These are phyloP conservation scores for Fusarium euwallaceae DNA, from an alignment of 2,329 filamentous ascomycete genomes.

Conservation along the genomic window DNA sequence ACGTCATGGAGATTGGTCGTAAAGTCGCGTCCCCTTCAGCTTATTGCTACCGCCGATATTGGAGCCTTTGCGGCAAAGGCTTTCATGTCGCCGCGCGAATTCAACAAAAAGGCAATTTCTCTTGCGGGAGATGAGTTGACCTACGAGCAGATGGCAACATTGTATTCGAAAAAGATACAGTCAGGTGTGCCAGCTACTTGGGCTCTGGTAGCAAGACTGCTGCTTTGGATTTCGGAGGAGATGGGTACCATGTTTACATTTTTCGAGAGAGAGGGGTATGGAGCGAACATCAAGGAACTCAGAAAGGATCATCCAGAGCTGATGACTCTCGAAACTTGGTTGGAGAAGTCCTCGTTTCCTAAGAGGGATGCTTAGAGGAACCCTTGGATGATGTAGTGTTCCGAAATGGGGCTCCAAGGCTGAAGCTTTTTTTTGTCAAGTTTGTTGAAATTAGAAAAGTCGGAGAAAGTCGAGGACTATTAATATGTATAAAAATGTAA, in stretches of 20 bases:
- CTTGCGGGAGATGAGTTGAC: not conserved
- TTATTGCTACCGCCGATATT: not conserved
- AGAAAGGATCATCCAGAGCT: not conserved
- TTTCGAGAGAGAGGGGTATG: not conserved
- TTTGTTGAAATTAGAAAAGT: not conserved
- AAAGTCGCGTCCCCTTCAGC: conserved; percentile 43
- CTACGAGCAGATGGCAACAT: not conserved
- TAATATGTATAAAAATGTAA: not conserved
- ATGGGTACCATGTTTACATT: not conserved
- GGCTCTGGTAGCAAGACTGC: not conserved
- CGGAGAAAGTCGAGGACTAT: not conserved
- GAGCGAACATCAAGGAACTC: not conserved
- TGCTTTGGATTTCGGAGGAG: not conserved
- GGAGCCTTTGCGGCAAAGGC: not conserved
- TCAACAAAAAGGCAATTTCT: not conserved
- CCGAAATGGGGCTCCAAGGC: not conserved
- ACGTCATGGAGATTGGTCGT: conserved; percentile 50
- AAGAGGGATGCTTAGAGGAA: not conserved
- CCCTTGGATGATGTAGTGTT: not conserved
- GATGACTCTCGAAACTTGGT: not conserved
- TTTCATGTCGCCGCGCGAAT: not conserved
- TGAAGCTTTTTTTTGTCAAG: not conserved
- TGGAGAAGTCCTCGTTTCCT: not conserved
- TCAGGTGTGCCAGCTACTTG: not conserved
- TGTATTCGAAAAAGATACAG: not conserved